phyloP scores from a whole-genome alignment of 2,329 filamentous ascomycete genomes.

The Cercospora sp. region DNA sequence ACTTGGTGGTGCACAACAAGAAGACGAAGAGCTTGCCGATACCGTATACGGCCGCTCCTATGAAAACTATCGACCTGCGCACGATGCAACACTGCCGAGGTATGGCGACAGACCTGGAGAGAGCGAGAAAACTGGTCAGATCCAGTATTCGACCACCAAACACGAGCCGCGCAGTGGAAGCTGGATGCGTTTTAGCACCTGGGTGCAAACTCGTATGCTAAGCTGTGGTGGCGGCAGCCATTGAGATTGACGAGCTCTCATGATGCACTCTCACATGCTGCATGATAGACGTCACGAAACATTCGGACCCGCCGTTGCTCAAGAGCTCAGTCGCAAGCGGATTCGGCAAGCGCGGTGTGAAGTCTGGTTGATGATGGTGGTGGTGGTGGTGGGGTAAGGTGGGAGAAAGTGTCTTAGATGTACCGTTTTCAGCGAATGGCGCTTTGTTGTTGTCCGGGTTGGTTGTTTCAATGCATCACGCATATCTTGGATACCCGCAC shows the following conservation, averaged over 20 bases:
- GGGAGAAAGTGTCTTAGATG: background rate
- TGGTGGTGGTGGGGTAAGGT: background rate
- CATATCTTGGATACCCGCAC: constrained; percentile 6
- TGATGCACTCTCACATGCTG: constrained; percentile 2
- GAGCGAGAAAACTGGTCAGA: constrained; percentile 30
- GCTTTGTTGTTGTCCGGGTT: background rate
- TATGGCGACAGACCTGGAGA: constrained; percentile 29
- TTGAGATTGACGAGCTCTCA: background rate
- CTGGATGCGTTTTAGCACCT: constrained; percentile 59
- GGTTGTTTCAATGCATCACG: constrained; percentile 4
- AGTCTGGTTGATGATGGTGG: background rate
- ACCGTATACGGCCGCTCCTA: constrained; percentile 23
- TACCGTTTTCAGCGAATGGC: constrained; percentile 7
- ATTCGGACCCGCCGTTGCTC: background rate
- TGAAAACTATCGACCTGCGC: constrained; percentile 30
- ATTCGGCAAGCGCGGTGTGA: background rate
- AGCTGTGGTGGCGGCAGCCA: constrained; percentile 43
- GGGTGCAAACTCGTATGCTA: constrained; percentile 57
- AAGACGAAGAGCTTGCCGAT: constrained; percentile 15
- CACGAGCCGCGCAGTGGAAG: constrained; percentile 28
- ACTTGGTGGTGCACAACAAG: constrained; percentile 21
- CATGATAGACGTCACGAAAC: background rate
- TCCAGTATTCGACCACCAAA: constrained; percentile 10
- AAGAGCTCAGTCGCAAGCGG: constrained; percentile 3
- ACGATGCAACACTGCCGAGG: constrained; percentile 29